Evolutionary conservation across 768 basidiomycete genomes (phyloP), one percentile per base, ranked within the genome.

Genomic region (Lyophyllum atratum): DNA sequence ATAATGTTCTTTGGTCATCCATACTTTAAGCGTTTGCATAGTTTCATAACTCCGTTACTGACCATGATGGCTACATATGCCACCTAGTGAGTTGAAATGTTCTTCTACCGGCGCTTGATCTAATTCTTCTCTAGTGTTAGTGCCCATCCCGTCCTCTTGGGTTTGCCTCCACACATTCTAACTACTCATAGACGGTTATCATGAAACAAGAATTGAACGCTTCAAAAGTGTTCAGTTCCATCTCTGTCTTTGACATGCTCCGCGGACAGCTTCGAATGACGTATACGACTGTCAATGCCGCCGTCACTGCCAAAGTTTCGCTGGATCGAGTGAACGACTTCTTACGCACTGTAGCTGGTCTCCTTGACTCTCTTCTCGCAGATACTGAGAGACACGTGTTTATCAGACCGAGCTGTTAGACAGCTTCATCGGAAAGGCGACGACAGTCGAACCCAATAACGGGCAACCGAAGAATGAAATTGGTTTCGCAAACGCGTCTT

Each of bases 61-160:
- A 84, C 81, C 24, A 90, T 90, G 88, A 63, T 85, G 29, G 76
- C 80, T 10, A 85, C 86, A 1, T 90, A 81, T 64, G 73, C 77
- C 1, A 74, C 82, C 3, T 89, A 85, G 76, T 85, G 34, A 37
- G 34, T 37, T 9, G 4, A 15, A 3, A 8, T 15, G 15, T 37
- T 9, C 15, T 15, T 37, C 9, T 15, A 9, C 34, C 14, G 7
- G 14, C 4, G 34, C 7, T 10, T 37, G 34, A 15, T 15, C 14
- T 3, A 4, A 37, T 14, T 37, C 4, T 21, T 12, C 33, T 26
- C 17, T 37, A 25, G 40, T 54, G 63, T 61, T 37, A 49, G 44
- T 58, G 48, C 22, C 11, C 11, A 11, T 11, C 11, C 29, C 17
- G 43, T 37, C 3, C 29, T 31, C 29, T 31, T 42, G 7, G 19